These are phyloP conservation scores for Lasiosphaeria miniovina DNA, from an alignment of 495 filamentous ascomycete species.

Conservation along the genomic window DNA sequence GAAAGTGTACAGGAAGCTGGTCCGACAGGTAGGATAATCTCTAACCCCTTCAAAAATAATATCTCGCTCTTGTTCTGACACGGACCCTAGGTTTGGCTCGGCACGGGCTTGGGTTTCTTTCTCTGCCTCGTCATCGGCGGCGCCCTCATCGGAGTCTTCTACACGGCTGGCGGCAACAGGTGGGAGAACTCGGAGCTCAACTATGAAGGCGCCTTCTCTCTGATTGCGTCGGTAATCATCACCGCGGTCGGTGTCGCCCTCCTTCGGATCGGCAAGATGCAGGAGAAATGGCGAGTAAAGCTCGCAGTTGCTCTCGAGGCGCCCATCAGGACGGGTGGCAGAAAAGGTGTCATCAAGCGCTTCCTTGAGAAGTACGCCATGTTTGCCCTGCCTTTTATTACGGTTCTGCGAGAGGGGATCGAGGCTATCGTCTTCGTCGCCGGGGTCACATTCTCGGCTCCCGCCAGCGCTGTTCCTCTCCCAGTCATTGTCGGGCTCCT, in stretches of 20 bases:
- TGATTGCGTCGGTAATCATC: slow-evolving; percentile 74
- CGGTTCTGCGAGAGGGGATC: slow-evolving; percentile 76
- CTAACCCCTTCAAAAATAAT: neutral
- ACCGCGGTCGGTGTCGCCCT: slow-evolving; percentile 74
- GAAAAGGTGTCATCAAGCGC: slow-evolving; percentile 47
- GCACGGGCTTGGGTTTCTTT: slow-evolving; percentile 58
- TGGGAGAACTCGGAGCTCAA: slow-evolving; percentile 67
- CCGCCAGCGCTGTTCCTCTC: slow-evolving; percentile 70
- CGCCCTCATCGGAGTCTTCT: slow-evolving; percentile 78
- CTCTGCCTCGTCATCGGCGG: slow-evolving; percentile 67
- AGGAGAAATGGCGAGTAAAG: slow-evolving; percentile 82
- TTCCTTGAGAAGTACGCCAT: slow-evolving; percentile 76
- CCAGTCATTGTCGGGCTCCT: slow-evolving; percentile 65
- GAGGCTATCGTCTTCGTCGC: slow-evolving; percentile 81
- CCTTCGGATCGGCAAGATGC: slow-evolving; percentile 77
- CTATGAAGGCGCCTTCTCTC: slow-evolving; percentile 73
- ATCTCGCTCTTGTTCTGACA: neutral
- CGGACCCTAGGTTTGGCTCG: slow-evolving; percentile 62
- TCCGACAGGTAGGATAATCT: slow-evolving; percentile 58
- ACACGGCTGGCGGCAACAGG: slow-evolving; percentile 61
- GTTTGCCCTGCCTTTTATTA: slow-evolving; percentile 80
- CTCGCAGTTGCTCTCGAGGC: slow-evolving; percentile 63
- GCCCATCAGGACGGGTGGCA: slow-evolving; percentile 38
- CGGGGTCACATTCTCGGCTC: slow-evolving; percentile 72
- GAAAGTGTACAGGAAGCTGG: slow-evolving; percentile 61